phyloP scores from a whole-genome alignment of 495 filamentous ascomycete genomes.

The Apiosordaria backusii region DNA sequence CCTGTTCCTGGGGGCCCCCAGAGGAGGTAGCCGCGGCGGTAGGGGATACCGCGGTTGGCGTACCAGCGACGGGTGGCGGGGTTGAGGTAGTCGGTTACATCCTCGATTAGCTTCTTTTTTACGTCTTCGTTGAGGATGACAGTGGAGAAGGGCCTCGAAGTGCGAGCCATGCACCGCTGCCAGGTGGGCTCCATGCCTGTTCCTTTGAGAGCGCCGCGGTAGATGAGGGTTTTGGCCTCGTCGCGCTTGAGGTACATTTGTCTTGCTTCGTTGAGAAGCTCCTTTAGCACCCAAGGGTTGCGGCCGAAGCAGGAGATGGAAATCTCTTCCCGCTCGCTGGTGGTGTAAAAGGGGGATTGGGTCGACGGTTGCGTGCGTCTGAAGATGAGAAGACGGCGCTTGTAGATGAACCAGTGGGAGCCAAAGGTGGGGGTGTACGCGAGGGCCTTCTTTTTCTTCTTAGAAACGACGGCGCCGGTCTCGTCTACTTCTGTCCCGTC shows the following conservation, averaged over 20 bases:
- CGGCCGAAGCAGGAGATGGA: slow-evolving; percentile 65
- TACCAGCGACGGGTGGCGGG: slow-evolving; percentile 78
- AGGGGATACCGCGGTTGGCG: slow-evolving; percentile 66
- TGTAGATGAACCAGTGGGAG: slow-evolving; percentile 64
- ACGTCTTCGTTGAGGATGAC: slow-evolving; percentile 76
- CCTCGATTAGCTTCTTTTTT: slow-evolving; percentile 70
- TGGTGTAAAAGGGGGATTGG: slow-evolving; percentile 25
- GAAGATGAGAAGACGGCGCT: slow-evolving; percentile 54
- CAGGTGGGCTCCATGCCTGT: slow-evolving; percentile 38
- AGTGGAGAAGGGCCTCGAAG: slow-evolving; percentile 75
- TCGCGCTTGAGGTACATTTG: slow-evolving; percentile 55
- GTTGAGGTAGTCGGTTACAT: slow-evolving; percentile 86
- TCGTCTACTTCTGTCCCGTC: slow-evolving; percentile 48
- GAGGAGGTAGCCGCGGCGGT: slow-evolving; percentile 78
- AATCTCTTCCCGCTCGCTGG: slow-evolving; percentile 55
- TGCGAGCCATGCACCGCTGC: slow-evolving; percentile 55
- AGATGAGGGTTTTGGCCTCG: slow-evolving; percentile 61
- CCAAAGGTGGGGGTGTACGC: slow-evolving; percentile 64
- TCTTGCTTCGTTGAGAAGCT: slow-evolving; percentile 63
- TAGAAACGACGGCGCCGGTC: slow-evolving; percentile 11
- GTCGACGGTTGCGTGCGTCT: slow-evolving; percentile 40
- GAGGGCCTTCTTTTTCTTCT: slow-evolving; percentile 56
- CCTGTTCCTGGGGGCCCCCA: slow-evolving; percentile 86
- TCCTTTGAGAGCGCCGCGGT: slow-evolving; percentile 50
- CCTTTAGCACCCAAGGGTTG: slow-evolving; percentile 60